These are phyloP conservation scores for Uncinocarpus reesii DNA, from an alignment of 2,329 filamentous ascomycete species.

Conservation along the genomic window DNA sequence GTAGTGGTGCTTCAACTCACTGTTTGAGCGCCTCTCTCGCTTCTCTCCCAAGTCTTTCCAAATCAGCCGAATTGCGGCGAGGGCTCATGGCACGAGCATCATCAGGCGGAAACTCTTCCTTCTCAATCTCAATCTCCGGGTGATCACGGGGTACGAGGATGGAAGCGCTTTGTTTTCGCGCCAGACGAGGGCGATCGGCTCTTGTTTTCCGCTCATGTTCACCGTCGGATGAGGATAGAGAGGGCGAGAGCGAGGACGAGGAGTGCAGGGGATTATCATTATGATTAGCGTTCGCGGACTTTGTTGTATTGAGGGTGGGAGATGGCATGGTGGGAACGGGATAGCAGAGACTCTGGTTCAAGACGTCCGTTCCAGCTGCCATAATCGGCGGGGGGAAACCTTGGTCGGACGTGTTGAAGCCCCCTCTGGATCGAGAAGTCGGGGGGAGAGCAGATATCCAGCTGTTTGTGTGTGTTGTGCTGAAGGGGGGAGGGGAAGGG, in stretches of 20 bases:
- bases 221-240: constrained; percentile 41
- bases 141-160: constrained; percentile 72
- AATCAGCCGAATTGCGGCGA: constrained; percentile 76
- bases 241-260: constrained; percentile 27
- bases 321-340: constrained; percentile 33
- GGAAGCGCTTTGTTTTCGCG: constrained; percentile 68
- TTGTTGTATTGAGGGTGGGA: constrained; percentile 27
- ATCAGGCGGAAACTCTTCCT: constrained; percentile 69
- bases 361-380: constrained; percentile 26
- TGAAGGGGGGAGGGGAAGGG: neutral
- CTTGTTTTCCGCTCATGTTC: constrained; percentile 36
- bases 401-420: neutral
- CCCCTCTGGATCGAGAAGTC: neutral
- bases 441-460: too few relatives aligned
- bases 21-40: constrained; percentile 57
- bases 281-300: constrained; percentile 4
- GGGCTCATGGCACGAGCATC: constrained; percentile 94
- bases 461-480: too few relatives aligned
- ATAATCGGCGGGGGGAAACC: constrained; percentile 24
- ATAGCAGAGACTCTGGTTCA: constrained; percentile 28
- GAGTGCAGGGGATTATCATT: constrained; percentile 7
- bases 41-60: constrained; percentile 76
- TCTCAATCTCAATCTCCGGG: constrained; percentile 59
- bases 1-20: too few relatives aligned
- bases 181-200: constrained; percentile 54